Evolutionary conservation across 768 basidiomycete species (phyloP).

Genomic region (Pleurotus pulmonarius): DNA sequence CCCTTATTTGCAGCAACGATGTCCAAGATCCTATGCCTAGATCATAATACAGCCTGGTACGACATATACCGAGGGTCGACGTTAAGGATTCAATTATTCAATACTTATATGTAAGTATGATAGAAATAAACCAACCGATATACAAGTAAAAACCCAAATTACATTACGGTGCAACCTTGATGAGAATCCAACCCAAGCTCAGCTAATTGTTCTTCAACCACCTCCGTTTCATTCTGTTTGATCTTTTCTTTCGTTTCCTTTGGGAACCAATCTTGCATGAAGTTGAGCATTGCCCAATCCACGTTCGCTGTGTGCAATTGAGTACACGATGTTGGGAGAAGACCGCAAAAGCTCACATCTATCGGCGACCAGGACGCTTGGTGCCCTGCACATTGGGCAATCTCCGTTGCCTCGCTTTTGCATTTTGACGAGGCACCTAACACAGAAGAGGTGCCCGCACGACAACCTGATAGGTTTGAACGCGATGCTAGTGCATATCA

Average conservation of each 20-base stretch:
- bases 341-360: slow-evolving; percentile 47
- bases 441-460: slow-evolving; percentile 80
- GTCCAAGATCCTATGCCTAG: too few relatives aligned
- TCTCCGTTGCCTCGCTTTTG: slow-evolving; percentile 72
- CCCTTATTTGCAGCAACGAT: too few relatives aligned
- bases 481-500: slow-evolving; percentile 86
- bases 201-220: slow-evolving; percentile 60
- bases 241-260: slow-evolving; percentile 73
- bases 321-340: neutral
- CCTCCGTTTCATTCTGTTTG: slow-evolving; percentile 72
- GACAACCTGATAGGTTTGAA: slow-evolving; percentile 86
- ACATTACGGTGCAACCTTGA: slow-evolving; percentile 30
- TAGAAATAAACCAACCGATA: too few relatives aligned
- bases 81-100: too few relatives aligned
- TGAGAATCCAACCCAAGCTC: slow-evolving; percentile 59
- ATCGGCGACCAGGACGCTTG: slow-evolving; percentile 73
- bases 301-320: slow-evolving; percentile 53
- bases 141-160: neutral
- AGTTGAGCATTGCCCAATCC: slow-evolving; percentile 75
- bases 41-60: too few relatives aligned
- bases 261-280: slow-evolving; percentile 93
- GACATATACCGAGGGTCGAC: too few relatives aligned
- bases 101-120: too few relatives aligned
- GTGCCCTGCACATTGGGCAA: slow-evolving; percentile 84
- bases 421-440: slow-evolving; percentile 85